These are phyloP conservation scores for Pterulicium gracile DNA, from an alignment of 1,284 basidiomycete species.

Conservation along the genomic window DNA sequence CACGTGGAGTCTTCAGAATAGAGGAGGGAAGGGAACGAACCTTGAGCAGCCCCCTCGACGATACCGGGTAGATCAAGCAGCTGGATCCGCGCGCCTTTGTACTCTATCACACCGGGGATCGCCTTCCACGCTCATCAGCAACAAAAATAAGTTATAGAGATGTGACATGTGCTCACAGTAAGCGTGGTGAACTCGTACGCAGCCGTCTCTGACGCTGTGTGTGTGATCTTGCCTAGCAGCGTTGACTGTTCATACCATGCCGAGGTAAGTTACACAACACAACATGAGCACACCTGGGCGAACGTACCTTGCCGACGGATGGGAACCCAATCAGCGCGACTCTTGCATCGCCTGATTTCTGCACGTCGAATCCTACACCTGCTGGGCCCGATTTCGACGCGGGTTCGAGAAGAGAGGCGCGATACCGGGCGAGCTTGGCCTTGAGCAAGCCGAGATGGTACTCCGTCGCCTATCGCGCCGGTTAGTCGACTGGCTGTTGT, in stretches of 20 bases:
- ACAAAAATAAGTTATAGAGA: constrained; percentile 5
- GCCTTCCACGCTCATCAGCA: constrained; percentile 53
- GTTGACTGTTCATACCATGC: constrained; percentile 81
- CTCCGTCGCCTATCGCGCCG: constrained; percentile 88
- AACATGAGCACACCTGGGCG: too few species aligned
- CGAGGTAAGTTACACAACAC: too few species aligned
- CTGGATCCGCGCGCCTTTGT: constrained; percentile 89
- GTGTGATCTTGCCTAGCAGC: constrained; percentile 83
- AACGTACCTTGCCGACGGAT: constrained; percentile 83
- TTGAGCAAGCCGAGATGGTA: constrained; percentile 85
- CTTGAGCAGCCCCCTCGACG: constrained; percentile 91
- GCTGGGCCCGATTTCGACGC: constrained; percentile 70
- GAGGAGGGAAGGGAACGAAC: too few species aligned
- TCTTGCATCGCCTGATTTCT: constrained; percentile 89
- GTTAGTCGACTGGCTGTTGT: too few species aligned
- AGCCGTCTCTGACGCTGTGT: constrained; percentile 82
- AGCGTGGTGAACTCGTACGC: constrained; percentile 96
- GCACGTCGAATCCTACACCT: constrained; percentile 88
- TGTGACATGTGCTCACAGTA: constrained; percentile 40
- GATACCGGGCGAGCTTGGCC: constrained; percentile 86
- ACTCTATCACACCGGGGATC: constrained; percentile 90
- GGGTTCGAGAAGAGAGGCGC: constrained; percentile 84
- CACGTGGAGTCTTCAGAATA: constrained; percentile 2
- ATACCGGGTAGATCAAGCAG: constrained; percentile 96
- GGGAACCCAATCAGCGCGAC: constrained; percentile 93